phyloP scores from a whole-genome alignment of 257 asterid species.

The Solanum sitiens region DNA sequence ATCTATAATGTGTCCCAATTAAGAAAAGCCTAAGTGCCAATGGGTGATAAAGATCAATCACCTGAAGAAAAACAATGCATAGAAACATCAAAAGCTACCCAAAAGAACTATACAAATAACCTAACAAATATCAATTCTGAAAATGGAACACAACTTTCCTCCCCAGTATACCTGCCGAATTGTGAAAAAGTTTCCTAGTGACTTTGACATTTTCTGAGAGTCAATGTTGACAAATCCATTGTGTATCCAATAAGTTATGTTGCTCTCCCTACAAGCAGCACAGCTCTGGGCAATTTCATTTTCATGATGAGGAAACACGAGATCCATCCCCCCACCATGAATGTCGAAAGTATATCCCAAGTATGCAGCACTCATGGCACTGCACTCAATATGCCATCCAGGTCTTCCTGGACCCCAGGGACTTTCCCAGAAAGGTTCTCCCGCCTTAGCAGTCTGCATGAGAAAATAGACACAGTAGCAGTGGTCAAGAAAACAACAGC shows the following conservation, averaged over 20 bases:
- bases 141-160: not conserved
- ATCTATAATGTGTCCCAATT: constrained; percentile 83
- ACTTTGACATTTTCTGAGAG: constrained; percentile 94
- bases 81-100: not conserved
- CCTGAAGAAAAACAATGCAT: constrained; percentile 34
- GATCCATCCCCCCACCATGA: constrained; percentile 99
- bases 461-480: not conserved
- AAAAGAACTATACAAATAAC: not conserved
- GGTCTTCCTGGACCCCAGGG: constrained; percentile 99
- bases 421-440: constrained; percentile 96
- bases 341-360: constrained; percentile 83
- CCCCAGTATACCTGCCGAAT: constrained; percentile 59
- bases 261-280: constrained; percentile 73
- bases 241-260: constrained; percentile 79
- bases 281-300: constrained; percentile 99
- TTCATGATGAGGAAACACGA: constrained; percentile 93
- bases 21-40: constrained; percentile 81
- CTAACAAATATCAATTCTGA: not conserved
- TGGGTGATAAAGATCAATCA: constrained; percentile 82
- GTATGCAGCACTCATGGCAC: constrained; percentile 97
- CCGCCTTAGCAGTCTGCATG: constrained; percentile 91
- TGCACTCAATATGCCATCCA: constrained; percentile 99
- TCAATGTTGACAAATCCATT: constrained; percentile 92
- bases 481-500: not conserved
- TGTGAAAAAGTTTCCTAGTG: constrained; percentile 95